Conservation (phyloP, 2,329 filamentous ascomycete species). For the Colletotrichum neosansevieriae region DNA sequence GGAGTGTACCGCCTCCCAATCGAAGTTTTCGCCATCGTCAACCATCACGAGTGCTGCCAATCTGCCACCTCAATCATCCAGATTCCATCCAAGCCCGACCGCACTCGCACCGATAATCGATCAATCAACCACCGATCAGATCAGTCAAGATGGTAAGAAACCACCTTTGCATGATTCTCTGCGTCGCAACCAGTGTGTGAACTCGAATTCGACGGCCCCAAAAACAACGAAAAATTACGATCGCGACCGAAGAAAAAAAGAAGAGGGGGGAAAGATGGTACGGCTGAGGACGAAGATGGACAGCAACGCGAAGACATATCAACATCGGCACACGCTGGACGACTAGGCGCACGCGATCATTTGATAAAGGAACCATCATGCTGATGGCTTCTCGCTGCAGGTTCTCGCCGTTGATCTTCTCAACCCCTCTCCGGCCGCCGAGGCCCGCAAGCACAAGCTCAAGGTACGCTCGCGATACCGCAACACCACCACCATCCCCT, state of each 20-base stretch:
- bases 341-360: constrained; percentile 27
- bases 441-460: constrained; percentile 99
- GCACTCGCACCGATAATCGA: constrained; percentile 60
- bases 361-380: constrained; percentile 40
- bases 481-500: not conserved
- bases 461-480: constrained; percentile 75
- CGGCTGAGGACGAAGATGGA: constrained; percentile 32
- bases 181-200: constrained; percentile 34
- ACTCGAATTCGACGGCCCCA: constrained; percentile 26
- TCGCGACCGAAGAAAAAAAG: constrained; percentile 36
- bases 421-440: constrained; percentile 97
- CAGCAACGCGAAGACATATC: constrained; percentile 9
- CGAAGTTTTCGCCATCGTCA: constrained; percentile 63
- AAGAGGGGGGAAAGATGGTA: constrained; percentile 38
- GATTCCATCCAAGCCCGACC: constrained; percentile 63
- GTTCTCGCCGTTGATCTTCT: constrained; percentile 99
- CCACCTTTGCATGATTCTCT: constrained; percentile 41
- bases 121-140: constrained; percentile 54
- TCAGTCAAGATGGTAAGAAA: constrained; percentile 78
- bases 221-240: constrained; percentile 41
- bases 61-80: constrained; percentile 52
- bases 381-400: constrained; percentile 62
- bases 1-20: not conserved
- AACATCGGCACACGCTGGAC: constrained; percentile 18
- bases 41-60: constrained; percentile 57